Base-by-base conservation (phyloP, 441 rosid species). In the Populus hybrid region DNA sequence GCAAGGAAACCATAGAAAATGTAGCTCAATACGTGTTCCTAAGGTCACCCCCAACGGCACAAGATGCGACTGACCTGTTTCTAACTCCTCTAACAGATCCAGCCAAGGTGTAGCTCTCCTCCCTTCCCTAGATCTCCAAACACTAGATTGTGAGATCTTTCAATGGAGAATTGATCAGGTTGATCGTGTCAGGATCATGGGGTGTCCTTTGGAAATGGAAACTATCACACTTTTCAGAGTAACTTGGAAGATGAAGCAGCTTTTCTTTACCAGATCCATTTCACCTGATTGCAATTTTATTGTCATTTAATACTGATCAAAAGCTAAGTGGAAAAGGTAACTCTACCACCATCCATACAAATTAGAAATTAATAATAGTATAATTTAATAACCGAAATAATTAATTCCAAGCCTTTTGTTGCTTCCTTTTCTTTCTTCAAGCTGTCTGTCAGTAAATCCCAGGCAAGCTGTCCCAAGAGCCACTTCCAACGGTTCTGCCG, bases 401-500 rank as follows among this genome's bases (percentile, higher is more conserved):
- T 40, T 40, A 40, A 10, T 40, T 40, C 8, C 12, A 2, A 9
- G 46, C 14, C 14, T 10, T 10, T 10, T 40, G 46, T 10, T 10
- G 46, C 57, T 46, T 46, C 20, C 5, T 46, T 46, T 46, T 46
- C 57, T 14, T 40, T 46, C 57, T 46, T 14, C 57, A 46, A 14
- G 57, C 57, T 46, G 57, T 77, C 57, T 46, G 57, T 80, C 57
- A 90, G 83, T 86, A 90, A 72, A 93, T 87, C 80, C 89, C 70
- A 16, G 87, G 90, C 81, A 90, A 85, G 77, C 84, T 82, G 72
- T 90, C 90, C 92, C 92, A 90, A 3, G 95, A 84, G 72, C 87
- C 77, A 38, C 86, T 73, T 20, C 78, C 83, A 35, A 78, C 78
- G 64, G 61, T 77, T 72, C 79, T 87, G 46, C 81, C 12, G 50